Conservation (phyloP, 2,329 filamentous ascomycete genomes). For the Gremmenia infestans region DNA sequence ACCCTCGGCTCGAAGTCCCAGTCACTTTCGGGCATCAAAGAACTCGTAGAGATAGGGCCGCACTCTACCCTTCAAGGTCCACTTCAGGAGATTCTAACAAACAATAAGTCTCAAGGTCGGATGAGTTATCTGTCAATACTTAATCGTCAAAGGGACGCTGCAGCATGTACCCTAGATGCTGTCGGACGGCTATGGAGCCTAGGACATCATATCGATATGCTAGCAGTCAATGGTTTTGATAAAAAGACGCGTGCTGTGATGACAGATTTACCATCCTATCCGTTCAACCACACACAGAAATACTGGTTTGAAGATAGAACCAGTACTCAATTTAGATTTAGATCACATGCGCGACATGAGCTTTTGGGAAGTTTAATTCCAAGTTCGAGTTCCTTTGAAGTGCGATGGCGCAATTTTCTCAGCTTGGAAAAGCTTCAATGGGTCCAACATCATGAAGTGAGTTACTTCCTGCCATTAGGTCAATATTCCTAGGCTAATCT, state of each 20-base stretch:
- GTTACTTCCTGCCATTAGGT: too few species aligned
- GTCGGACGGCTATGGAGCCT: too few species aligned
- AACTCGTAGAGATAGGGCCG: slow-evolving; percentile 29
- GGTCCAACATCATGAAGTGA: neutral
- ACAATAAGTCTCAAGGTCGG: too few species aligned
- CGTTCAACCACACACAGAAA: neutral
- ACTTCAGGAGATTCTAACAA: slow-evolving; percentile 22
- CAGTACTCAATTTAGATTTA: neutral
- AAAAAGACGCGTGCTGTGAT: too few species aligned
- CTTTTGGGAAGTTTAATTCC: neutral
- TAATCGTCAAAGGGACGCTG: too few species aligned
- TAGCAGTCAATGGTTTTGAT: too few species aligned
- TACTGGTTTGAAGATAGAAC: neutral
- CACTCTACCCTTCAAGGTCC: slow-evolving; percentile 32
- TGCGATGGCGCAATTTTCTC: neutral
- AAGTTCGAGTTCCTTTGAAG: neutral
- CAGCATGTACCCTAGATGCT: too few species aligned
- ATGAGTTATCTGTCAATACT: too few species aligned
- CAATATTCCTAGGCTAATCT: too few species aligned
- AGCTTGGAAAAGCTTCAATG: neutral
- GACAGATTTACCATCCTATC: neutral
- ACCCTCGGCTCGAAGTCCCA: neutral
- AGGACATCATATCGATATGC: too few species aligned
- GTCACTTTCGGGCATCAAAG: slow-evolving; percentile 2
- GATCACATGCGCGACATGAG: neutral